phyloP scores from a whole-genome alignment of 306 rosid species.

The Cucurbita pepo region DNA sequence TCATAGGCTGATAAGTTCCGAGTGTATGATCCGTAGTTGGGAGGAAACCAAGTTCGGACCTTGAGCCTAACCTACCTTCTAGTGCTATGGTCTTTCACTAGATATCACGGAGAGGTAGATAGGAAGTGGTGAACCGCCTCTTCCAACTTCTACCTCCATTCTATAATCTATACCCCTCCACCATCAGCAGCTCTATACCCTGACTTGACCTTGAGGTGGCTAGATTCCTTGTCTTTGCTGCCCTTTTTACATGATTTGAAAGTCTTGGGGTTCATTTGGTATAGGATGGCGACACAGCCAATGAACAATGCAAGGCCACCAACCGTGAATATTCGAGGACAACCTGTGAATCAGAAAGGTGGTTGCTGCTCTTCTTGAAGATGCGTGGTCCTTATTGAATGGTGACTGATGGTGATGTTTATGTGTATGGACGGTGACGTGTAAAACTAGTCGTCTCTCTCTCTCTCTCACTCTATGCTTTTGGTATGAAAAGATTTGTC shows the following conservation, averaged over 20 bases:
- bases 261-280: background rate
- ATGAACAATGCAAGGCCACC: constrained; percentile 87
- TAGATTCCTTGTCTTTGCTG: background rate
- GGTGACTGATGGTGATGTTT: background rate
- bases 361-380: constrained; percentile 13
- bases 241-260: background rate
- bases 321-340: constrained; percentile 12
- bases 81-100: background rate
- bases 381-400: background rate
- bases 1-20: background rate
- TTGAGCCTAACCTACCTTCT: background rate
- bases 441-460: background rate
- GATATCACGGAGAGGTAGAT: background rate
- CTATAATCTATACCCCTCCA: background rate
- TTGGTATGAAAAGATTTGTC: background rate
- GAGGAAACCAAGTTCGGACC: background rate
- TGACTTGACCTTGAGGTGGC: background rate
- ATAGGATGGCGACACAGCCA: constrained; percentile 99
- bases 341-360: constrained; percentile 9
- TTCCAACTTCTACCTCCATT: background rate
- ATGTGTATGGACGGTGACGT: background rate
- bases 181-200: background rate
- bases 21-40: background rate
- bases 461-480: background rate
- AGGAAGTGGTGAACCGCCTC: background rate